These are phyloP conservation scores for Yamadazyma trypodendri DNA, from an alignment of 1,139 yeast genomes.

Conservation along the genomic window DNA sequence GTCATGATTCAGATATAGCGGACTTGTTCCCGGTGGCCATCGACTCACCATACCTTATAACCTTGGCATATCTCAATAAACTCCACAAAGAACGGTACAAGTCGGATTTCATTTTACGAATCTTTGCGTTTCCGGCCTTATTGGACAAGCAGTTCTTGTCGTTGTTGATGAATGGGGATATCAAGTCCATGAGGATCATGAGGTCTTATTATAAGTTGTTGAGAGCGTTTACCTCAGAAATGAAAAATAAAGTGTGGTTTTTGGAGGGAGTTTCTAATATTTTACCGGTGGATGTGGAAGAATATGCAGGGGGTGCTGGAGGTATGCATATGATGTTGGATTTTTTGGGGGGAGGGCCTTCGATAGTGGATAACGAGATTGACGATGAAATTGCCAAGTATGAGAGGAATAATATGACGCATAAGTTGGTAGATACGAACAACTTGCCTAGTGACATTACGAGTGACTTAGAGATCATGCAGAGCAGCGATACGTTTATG, in stretches of 20 bases:
- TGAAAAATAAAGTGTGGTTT: slow-evolving; percentile 92
- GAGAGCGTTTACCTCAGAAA: slow-evolving; percentile 77
- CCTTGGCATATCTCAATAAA: slow-evolving; percentile 83
- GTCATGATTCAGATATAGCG: slow-evolving; percentile 82
- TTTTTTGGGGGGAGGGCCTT: slow-evolving; percentile 73
- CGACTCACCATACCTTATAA: slow-evolving; percentile 80
- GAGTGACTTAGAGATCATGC: slow-evolving; percentile 48
- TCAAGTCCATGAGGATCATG: slow-evolving; percentile 86
- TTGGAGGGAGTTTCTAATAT: slow-evolving; percentile 88
- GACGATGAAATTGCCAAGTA: slow-evolving; percentile 47
- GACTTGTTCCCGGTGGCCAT: slow-evolving; percentile 85
- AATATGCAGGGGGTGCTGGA: slow-evolving; percentile 78
- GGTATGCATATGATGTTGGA: slow-evolving; percentile 91
- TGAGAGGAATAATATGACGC: slow-evolving; percentile 41
- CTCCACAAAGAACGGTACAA: slow-evolving; percentile 78
- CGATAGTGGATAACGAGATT: slow-evolving; percentile 42
- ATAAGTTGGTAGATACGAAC: slow-evolving; percentile 51
- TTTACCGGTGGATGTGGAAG: slow-evolving; percentile 80
- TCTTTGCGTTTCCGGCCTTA: slow-evolving; percentile 92
- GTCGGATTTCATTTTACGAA: slow-evolving; percentile 80
- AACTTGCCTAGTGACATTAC: slow-evolving; percentile 58
- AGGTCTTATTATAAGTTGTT: slow-evolving; percentile 80
- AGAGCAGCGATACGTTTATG: slow-evolving; percentile 40
- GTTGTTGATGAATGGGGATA: slow-evolving; percentile 78
- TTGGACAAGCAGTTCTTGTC: slow-evolving; percentile 77